Evolutionary conservation across 1,284 basidiomycete genomes (phyloP).

Genomic region (Cutaneotrichosporon cutaneum): DNA sequence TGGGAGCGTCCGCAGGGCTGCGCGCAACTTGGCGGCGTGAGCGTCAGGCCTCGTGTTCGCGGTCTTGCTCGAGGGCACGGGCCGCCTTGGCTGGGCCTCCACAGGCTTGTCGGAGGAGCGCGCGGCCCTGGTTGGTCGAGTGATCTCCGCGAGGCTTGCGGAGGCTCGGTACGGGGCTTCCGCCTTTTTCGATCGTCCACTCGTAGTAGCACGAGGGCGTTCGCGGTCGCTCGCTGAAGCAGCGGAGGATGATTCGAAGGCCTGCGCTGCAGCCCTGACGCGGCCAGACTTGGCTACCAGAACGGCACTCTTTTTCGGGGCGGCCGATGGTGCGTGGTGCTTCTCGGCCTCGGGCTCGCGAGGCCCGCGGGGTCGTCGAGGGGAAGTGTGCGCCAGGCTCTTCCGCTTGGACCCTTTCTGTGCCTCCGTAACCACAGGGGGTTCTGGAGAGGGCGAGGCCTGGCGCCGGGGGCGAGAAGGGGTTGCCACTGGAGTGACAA

Average conservation of each 20-base stretch:
- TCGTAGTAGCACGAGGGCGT: neutral
- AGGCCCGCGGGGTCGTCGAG: neutral
- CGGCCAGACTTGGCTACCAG: neutral
- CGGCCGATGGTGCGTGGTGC: neutral
- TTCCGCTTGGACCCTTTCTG: neutral
- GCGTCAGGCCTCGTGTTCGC: neutral
- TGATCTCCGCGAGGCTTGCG: neutral
- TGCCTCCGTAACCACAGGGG: neutral
- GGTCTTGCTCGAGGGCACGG: neutral
- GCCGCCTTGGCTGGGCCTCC: neutral
- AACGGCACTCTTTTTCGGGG: neutral
- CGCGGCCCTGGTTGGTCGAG: neutral
- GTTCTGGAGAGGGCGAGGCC: neutral
- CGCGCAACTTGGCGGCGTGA: neutral
- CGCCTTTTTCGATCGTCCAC: neutral
- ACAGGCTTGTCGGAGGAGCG: neutral
- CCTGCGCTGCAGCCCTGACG: neutral
- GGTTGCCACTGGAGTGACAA: neutral
- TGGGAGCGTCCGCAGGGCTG: neutral
- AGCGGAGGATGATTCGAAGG: neutral
- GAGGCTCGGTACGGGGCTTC: neutral
- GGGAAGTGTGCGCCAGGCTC: neutral
- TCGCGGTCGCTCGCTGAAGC: neutral
- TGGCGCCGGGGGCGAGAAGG: neutral
- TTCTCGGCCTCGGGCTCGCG: neutral